Percentiles rank a stretch among this genome's conserved stretches.
Conservation (phyloP, 306 rosid genomes). For the Rosa rugosa region DNA sequence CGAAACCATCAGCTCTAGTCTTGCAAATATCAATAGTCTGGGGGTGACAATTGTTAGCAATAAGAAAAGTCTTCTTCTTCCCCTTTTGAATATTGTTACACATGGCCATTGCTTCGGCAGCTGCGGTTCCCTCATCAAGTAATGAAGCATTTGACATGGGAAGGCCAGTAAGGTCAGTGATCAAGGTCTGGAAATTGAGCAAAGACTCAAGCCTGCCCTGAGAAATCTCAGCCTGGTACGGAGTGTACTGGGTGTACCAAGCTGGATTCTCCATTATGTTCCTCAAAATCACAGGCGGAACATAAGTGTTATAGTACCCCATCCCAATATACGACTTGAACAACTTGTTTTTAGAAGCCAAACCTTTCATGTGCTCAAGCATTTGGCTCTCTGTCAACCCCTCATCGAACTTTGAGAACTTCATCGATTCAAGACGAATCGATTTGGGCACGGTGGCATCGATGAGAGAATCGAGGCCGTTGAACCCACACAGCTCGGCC, state of each 20-base stretch:
- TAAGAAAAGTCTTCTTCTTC: constrained; percentile 87
- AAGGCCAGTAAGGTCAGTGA: constrained; percentile 89
- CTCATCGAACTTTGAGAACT: constrained; percentile 71
- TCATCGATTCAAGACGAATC: constrained; percentile 64
- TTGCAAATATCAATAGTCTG: constrained; percentile 85
- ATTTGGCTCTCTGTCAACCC: constrained; percentile 89
- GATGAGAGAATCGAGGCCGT: constrained; percentile 61
- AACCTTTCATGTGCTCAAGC: constrained; percentile 78
- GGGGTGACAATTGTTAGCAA: constrained; percentile 87
- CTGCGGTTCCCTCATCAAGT: constrained; percentile 99
- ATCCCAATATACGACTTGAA: constrained; percentile 83
- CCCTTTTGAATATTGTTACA: constrained; percentile 83
- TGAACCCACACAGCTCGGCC: constrained; percentile 66
- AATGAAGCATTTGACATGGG: constrained; percentile 99
- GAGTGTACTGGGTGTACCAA: constrained; percentile 98
- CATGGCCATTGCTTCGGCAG: constrained; percentile 99
- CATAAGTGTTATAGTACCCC: constrained; percentile 93
- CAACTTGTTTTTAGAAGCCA: constrained; percentile 78
- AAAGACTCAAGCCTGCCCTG: constrained; percentile 94
- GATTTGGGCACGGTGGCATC: constrained; percentile 96
- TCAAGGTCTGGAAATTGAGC: constrained; percentile 80
- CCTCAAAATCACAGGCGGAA: constrained; percentile 94
- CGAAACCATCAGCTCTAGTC: constrained; percentile 93
- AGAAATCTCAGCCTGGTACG: constrained; percentile 98
- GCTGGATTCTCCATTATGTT: constrained; percentile 97